Conservation (phyloP, 176 grass and related monocot genomes). For the Musa beccarii region DNA sequence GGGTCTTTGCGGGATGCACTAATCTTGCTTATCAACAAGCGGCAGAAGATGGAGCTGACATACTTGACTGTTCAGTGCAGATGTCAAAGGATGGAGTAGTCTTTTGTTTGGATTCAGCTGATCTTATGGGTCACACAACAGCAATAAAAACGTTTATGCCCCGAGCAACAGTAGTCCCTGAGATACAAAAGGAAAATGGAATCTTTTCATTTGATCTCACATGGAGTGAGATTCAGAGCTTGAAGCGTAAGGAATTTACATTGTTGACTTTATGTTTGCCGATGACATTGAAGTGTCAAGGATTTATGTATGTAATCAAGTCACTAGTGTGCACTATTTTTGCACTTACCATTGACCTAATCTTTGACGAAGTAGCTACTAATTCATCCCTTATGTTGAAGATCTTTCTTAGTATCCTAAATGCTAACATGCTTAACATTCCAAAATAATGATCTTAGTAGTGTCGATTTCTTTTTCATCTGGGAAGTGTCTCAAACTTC, state of each 20-base stretch:
- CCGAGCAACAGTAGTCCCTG: conserved; percentile 28
- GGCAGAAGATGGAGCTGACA: conserved; percentile 49
- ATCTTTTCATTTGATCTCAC: conserved; percentile 79
- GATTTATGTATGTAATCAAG: neutral
- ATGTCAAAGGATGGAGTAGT: conserved; percentile 71
- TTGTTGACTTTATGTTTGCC: neutral
- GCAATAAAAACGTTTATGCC: conserved; percentile 50
- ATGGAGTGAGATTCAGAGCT: conserved; percentile 75
- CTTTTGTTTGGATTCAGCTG: conserved; percentile 63
- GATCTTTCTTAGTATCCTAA: no score
- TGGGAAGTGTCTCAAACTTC: no score
- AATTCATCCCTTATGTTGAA: no score
- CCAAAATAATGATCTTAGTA: no score
- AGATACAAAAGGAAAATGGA: conserved; percentile 63
- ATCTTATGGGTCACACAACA: conserved; percentile 51
- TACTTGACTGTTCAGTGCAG: conserved; percentile 72
- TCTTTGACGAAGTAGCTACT: no score
- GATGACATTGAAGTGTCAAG: neutral
- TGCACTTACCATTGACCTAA: neutral
- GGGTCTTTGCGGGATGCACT: conserved; percentile 44
- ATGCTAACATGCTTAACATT: no score
- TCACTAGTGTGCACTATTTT: neutral
- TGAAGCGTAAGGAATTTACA: conserved; percentile 52
- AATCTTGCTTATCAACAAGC: conserved; percentile 60
- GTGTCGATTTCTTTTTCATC: no score